Evolutionary conservation across 345 rosid species (phyloP), one percentile per base, ranked within the genome.

Genomic region (Rhizophora apiculata): DNA sequence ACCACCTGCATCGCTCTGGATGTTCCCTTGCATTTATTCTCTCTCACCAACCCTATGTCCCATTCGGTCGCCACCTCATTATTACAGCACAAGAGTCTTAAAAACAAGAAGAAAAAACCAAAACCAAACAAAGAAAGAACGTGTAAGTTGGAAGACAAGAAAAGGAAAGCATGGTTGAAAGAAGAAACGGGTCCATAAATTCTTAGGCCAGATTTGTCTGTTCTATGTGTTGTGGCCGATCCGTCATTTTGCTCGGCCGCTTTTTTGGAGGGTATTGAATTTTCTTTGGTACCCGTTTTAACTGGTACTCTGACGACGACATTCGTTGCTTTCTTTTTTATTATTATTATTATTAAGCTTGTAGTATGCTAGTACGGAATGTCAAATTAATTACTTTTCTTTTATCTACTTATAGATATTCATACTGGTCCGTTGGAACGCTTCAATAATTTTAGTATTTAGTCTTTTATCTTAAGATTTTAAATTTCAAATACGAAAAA

Each of bases 21-120:
- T 43, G 27, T 8, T 21, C 72, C 8, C 37, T 63, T 67, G 82
- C 82, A 79, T 84, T 86, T 82, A 86, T 78, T 84, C 84, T 60
- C 74, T 62, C 72, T 49, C 82, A 82, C 82, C 85, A 76, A 82
- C 83, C 81, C 52, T 52, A 56, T 56, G 29, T 51, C 72, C 31
- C 26, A 3, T 31, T 55, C 27, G 55, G 70, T 55, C 80, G 55
- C 62, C 72, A 65, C 53, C 30, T 22, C 29, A 22, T 9, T 22
- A 22, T 55, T 22, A 55, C 20, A 9, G 22, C 27, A 5, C 32
- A 27, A 11, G 31, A 69, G 18, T 29, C 37, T 67, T 15, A 49
- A 15, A 62, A 27, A 55, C 18, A 6, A 22, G 55, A 55, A 60
- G 34, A 49, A 68, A 39, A 2, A 56, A 67, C 15, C 49, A 15